phyloP scores from a whole-genome alignment of 352 stramenopile species.

The Globisporangium sylvaticum region DNA sequence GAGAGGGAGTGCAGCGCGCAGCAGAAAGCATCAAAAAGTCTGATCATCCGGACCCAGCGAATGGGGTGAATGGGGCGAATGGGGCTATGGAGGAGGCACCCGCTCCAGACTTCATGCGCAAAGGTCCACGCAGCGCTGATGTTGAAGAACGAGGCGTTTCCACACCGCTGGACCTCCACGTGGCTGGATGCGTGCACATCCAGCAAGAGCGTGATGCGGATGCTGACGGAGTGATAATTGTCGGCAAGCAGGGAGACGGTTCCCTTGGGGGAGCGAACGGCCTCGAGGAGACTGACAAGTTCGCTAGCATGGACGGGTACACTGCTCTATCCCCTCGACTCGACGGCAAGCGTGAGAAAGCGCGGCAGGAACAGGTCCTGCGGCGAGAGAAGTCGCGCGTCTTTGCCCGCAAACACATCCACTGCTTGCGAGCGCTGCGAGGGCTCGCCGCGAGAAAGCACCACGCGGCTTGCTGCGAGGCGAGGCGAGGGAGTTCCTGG shows the following conservation, averaged over 20 bases:
- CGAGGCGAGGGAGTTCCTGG: constrained; percentile 3
- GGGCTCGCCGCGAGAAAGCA: constrained; percentile 7
- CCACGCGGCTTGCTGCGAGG: constrained; percentile 9
- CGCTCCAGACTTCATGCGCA: neutral
- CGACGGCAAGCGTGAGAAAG: constrained; percentile 6
- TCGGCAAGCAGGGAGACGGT: constrained; percentile 6
- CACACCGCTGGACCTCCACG: neutral
- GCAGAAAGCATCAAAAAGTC: neutral
- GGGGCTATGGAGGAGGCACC: neutral
- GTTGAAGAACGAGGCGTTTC: constrained; percentile 3
- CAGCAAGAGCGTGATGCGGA: constrained; percentile 8
- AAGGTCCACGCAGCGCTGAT: constrained; percentile 4
- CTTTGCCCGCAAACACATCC: constrained; percentile 18
- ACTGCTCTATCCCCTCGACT: constrained; percentile 1
- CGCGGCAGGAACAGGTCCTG: constrained; percentile 8
- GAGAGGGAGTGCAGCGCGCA: constrained; percentile 17
- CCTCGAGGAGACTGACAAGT: neutral
- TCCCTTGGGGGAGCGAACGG: neutral
- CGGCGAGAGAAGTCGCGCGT: constrained; percentile 12
- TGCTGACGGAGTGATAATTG: constrained; percentile 9
- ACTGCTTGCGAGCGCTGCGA: constrained; percentile 12
- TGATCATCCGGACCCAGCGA: neutral
- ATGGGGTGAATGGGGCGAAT: neutral
- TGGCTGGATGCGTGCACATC: neutral
- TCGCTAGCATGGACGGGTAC: neutral